Percentiles rank a stretch among this genome's conserved stretches.
These are phyloP conservation scores for Solanum etuberosum DNA, from an alignment of 257 asterid species.

Conservation along the genomic window DNA sequence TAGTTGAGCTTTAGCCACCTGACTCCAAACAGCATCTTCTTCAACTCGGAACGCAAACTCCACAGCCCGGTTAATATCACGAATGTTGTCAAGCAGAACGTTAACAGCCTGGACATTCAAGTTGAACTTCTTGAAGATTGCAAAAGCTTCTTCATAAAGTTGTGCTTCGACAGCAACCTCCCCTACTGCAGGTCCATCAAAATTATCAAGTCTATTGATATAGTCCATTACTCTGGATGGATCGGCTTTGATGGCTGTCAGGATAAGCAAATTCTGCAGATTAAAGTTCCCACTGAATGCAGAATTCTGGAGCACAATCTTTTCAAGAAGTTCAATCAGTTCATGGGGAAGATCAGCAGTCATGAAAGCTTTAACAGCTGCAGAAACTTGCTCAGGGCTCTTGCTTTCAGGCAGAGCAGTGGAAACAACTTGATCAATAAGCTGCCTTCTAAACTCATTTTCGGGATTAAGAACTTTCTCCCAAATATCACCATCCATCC, in stretches of 20 bases:
- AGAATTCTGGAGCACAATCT: slow-evolving; percentile 95
- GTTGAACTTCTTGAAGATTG: slow-evolving; percentile 94
- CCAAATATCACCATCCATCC: slow-evolving; percentile 99
- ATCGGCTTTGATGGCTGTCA: slow-evolving; percentile 97
- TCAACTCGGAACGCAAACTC: slow-evolving; percentile 98
- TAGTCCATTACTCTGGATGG: slow-evolving; percentile 98
- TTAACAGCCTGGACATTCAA: slow-evolving; percentile 98
- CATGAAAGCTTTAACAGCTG: slow-evolving; percentile 99
- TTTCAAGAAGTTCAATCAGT: slow-evolving; percentile 93
- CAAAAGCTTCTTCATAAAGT: slow-evolving; percentile 88
- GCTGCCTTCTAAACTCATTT: slow-evolving; percentile 93
- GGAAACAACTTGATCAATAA: slow-evolving; percentile 98
- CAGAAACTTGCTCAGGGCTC: slow-evolving; percentile 99
- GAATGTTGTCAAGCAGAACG: slow-evolving; percentile 82
- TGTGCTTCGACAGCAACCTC: slow-evolving; percentile 97
- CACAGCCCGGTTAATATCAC: slow-evolving; percentile 88
- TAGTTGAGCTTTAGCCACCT: slow-evolving; percentile 95
- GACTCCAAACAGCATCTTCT: slow-evolving; percentile 99
- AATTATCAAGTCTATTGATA: slow-evolving; percentile 89
- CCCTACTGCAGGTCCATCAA: slow-evolving; percentile 99
- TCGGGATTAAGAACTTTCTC: slow-evolving; percentile 89
- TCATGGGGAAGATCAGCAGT: slow-evolving; percentile 99
- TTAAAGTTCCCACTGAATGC: slow-evolving; percentile 98
- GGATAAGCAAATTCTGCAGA: slow-evolving; percentile 82
- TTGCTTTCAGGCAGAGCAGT: slow-evolving; percentile 99